Evolutionary conservation across 306 rosid species (phyloP).

Genomic region (Dalbergia oliveri): DNA sequence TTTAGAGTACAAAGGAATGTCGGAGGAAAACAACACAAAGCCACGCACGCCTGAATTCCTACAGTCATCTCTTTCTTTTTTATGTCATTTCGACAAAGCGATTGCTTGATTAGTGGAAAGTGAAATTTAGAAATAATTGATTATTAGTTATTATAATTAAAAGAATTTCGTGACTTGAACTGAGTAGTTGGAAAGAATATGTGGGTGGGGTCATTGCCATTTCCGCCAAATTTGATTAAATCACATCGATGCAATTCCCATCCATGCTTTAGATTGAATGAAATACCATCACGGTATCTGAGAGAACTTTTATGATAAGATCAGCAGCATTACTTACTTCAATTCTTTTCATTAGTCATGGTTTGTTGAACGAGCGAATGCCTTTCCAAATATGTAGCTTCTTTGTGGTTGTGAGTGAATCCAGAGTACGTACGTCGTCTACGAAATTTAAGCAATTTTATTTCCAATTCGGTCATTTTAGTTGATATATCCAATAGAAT

Average conservation of each 20-base stretch:
- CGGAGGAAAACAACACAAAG: slow-evolving; percentile 27
- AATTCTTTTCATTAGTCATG: slow-evolving; percentile 33
- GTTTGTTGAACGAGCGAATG: slow-evolving; percentile 10
- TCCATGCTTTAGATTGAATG: slow-evolving; percentile 37
- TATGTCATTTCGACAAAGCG: slow-evolving; percentile 31
- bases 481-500: too few species aligned
- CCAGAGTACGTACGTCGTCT: slow-evolving; percentile 3
- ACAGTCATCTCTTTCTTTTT: not conserved
- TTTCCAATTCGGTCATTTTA: too few species aligned
- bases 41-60: slow-evolving; percentile 36
- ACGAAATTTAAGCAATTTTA: not conserved
- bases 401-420: not conserved
- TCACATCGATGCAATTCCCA: not conserved
- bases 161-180: not conserved
- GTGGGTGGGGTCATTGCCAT: not conserved
- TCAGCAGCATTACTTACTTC: slow-evolving; percentile 20
- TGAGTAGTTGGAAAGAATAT: not conserved
- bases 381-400: slow-evolving; percentile 19
- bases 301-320: slow-evolving; percentile 37
- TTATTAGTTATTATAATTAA: not conserved
- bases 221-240: slow-evolving; percentile 3
- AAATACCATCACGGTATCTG: slow-evolving; percentile 30
- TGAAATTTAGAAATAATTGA: slow-evolving; percentile 19
- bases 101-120: slow-evolving; percentile 20
- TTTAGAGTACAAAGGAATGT: slow-evolving; percentile 31